These are phyloP conservation scores for Vararia minispora DNA, from an alignment of 768 basidiomycete species.

Conservation along the genomic window DNA sequence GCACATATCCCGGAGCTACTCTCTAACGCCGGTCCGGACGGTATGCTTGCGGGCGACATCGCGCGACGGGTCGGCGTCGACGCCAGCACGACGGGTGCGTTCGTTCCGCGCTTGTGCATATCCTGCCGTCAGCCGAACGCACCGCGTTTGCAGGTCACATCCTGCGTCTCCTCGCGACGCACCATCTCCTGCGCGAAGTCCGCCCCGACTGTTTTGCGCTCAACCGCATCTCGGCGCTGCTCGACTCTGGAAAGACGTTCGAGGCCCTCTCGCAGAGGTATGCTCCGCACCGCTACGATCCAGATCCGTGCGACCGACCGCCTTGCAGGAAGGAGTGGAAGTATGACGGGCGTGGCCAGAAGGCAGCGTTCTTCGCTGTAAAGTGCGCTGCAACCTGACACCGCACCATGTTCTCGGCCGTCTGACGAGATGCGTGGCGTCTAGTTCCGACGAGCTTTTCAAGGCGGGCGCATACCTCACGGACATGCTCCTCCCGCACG, in stretches of 20 bases:
- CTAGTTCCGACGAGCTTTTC: constrained; percentile 65
- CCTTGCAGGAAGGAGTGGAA: constrained; percentile 44
- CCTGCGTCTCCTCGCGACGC: constrained; percentile 67
- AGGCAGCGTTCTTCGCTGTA: constrained; percentile 60
- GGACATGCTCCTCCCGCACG: constrained; percentile 28
- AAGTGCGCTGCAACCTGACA: constrained; percentile 31
- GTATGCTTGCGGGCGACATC: constrained; percentile 36
- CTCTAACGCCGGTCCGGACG: constrained; percentile 45
- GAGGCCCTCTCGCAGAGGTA: constrained; percentile 24
- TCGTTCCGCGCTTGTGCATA: constrained; percentile 6
- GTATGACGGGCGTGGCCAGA: constrained; percentile 53
- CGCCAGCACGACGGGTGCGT: constrained; percentile 39
- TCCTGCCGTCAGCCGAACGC: background rate
- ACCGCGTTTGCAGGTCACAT: constrained; percentile 46
- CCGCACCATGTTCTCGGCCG: background rate
- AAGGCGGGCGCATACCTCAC: constrained; percentile 70
- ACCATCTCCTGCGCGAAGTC: constrained; percentile 63
- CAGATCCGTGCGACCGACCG: background rate
- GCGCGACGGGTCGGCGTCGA: constrained; percentile 29
- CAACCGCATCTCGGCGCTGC: constrained; percentile 56
- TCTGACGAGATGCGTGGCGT: background rate
- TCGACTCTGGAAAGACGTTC: constrained; percentile 56
- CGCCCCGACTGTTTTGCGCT: constrained; percentile 62
- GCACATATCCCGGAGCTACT: constrained; percentile 63
- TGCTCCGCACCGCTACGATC: background rate